phyloP scores from a whole-genome alignment of 2,329 filamentous ascomycete genomes.

The Penicillium oxalicum region DNA sequence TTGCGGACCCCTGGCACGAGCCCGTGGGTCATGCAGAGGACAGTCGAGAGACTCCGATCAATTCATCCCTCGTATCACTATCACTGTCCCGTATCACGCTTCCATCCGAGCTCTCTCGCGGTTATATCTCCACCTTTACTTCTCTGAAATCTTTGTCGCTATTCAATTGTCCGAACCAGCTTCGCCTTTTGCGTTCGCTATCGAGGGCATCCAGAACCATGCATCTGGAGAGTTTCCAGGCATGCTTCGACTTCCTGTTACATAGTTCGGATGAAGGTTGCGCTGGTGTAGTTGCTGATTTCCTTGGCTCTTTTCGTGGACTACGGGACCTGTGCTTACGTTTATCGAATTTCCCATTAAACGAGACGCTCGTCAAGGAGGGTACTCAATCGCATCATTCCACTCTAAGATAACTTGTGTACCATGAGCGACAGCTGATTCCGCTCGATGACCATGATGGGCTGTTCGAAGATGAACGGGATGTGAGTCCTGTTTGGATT shows the following conservation, averaged over 20 bases:
- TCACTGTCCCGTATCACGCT: no score
- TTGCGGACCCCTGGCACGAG: no score
- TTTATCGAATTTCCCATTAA: conserved; percentile 7
- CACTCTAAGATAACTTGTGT: conserved; percentile 6
- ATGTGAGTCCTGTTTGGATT: conserved; percentile 5
- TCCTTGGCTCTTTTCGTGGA: conserved; percentile 7
- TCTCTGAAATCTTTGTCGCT: neutral
- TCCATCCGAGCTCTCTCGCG: no score
- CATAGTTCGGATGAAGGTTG: neutral
- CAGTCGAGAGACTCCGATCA: no score
- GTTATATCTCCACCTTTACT: neutral
- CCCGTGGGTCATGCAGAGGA: no score
- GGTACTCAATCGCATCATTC: conserved; percentile 4
- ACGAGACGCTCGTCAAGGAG: conserved; percentile 1
- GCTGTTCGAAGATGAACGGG: no score
- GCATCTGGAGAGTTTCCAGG: no score
- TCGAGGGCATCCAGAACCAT: neutral
- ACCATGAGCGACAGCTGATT: conserved; percentile 7
- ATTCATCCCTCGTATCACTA: no score
- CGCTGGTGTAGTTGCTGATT: neutral
- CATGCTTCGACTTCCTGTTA: neutral
- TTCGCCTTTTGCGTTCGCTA: neutral
- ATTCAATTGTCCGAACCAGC: neutral
- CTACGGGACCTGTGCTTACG: conserved; percentile 7
- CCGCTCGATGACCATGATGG: conserved; percentile 2